A percentile compares a stretch with the other conserved stretches of the same genome.
These are phyloP conservation scores for Alternaria burnsii DNA, from an alignment of 2,329 filamentous ascomycete species.

Conservation along the genomic window DNA sequence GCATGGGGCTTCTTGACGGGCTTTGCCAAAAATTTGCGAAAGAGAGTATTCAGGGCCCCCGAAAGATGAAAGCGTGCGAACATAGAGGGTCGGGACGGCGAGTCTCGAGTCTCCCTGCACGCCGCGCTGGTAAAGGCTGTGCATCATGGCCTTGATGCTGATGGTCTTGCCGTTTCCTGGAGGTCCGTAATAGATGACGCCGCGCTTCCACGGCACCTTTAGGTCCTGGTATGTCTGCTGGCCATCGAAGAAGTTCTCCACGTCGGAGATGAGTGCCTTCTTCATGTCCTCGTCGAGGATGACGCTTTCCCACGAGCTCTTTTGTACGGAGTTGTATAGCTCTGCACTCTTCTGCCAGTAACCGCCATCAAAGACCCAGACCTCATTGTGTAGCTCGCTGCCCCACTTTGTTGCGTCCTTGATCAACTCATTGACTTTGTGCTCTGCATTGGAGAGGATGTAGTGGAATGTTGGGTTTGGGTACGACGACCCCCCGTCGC, in stretches of 20 bases:
- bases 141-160: constrained; percentile 75
- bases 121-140: constrained; percentile 64
- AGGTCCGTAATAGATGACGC: constrained; percentile 72
- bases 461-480: constrained; percentile 52
- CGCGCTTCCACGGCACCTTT: constrained; percentile 75
- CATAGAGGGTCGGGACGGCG: constrained; percentile 64
- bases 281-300: constrained; percentile 74
- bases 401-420: constrained; percentile 64
- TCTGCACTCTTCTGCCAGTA: constrained; percentile 70
- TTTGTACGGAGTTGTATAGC: constrained; percentile 62
- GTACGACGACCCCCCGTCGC: constrained; percentile 49
- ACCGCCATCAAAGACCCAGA: constrained; percentile 72
- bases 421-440: constrained; percentile 61
- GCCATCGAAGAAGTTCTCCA: constrained; percentile 70
- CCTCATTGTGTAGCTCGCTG: constrained; percentile 67
- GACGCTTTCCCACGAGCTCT: constrained; percentile 69
- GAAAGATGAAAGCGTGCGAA: constrained; percentile 59
- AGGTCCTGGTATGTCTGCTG: constrained; percentile 67
- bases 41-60: constrained; percentile 64
- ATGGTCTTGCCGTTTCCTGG: constrained; percentile 74
- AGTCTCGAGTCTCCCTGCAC: constrained; percentile 40
- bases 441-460: constrained; percentile 50
- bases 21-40: constrained; percentile 56
- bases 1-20: constrained; percentile 70
- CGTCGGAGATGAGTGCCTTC: constrained; percentile 68